A percentile compares a stretch with the other conserved stretches of the same genome.
These are phyloP conservation scores for Leucocoprinus sp. DNA, from an alignment of 768 basidiomycete genomes.

Conservation along the genomic window DNA sequence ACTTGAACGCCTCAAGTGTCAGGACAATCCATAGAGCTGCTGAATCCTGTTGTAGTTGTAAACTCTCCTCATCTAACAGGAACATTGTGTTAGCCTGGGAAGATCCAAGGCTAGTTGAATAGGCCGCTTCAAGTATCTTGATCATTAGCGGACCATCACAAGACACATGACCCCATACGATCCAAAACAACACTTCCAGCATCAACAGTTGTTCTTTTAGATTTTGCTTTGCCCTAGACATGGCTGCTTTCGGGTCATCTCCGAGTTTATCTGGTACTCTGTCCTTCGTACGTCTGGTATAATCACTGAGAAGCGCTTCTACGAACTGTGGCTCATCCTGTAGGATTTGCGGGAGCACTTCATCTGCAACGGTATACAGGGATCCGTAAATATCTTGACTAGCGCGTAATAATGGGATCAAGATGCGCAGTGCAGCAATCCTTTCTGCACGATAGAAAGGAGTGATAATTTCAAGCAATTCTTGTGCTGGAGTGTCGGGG, in stretches of 20 bases:
- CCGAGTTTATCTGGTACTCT: slow-evolving; percentile 35
- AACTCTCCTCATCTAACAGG: slow-evolving; percentile 68
- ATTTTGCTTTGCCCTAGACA: slow-evolving; percentile 70
- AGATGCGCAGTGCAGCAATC: slow-evolving; percentile 56
- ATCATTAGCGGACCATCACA: slow-evolving; percentile 59
- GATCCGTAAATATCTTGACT: slow-evolving; percentile 49
- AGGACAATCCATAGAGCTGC: slow-evolving; percentile 74
- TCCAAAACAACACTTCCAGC: slow-evolving; percentile 84
- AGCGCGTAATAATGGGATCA: slow-evolving; percentile 71
- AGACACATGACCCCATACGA: slow-evolving; percentile 69
- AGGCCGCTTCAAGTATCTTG: slow-evolving; percentile 57
- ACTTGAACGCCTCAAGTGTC: slow-evolving; percentile 69
- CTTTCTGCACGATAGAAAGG: slow-evolving; percentile 81
- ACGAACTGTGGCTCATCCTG: slow-evolving; percentile 61
- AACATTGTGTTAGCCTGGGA: slow-evolving; percentile 54
- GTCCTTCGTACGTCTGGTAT: slow-evolving; percentile 45
- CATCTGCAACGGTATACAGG: slow-evolving; percentile 43
- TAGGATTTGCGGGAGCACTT: slow-evolving; percentile 51
- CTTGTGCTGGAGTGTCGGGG: slow-evolving; percentile 33
- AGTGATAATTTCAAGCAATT: slow-evolving; percentile 63
- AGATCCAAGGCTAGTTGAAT: slow-evolving; percentile 55
- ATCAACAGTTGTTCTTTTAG: slow-evolving; percentile 70
- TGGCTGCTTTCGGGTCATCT: slow-evolving; percentile 49
- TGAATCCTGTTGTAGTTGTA: slow-evolving; percentile 55
- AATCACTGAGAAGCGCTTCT: slow-evolving; percentile 50